Conservation (phyloP, 2,329 filamentous ascomycete species). For the Cryphonectria nitschkei region DNA sequence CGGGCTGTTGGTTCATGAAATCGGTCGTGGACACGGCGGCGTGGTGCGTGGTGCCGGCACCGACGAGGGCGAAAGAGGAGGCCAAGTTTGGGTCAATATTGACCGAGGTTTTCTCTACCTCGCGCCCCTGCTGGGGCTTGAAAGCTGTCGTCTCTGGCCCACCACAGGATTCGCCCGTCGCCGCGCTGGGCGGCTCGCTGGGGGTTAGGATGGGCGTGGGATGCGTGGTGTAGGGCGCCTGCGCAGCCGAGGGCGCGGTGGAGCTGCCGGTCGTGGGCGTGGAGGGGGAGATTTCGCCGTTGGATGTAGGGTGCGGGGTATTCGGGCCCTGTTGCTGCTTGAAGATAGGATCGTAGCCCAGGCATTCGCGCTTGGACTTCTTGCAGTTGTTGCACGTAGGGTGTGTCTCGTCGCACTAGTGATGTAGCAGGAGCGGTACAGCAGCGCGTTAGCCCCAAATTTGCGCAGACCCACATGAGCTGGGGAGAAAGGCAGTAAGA, state of each 20-base stretch:
- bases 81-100: slow-evolving; percentile 39
- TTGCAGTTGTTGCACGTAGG: slow-evolving; percentile 89
- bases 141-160: slow-evolving; percentile 25
- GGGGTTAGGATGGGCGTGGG: slow-evolving; percentile 29
- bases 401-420: slow-evolving; percentile 92
- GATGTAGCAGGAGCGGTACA: background rate
- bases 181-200: slow-evolving; percentile 17
- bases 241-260: slow-evolving; percentile 40
- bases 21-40: slow-evolving; percentile 10
- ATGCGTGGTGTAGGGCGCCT: slow-evolving; percentile 41
- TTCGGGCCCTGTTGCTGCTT: slow-evolving; percentile 66
- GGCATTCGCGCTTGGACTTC: slow-evolving; percentile 84
- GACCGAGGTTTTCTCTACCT: slow-evolving; percentile 41
- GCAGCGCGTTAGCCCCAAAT: slow-evolving; percentile 10
- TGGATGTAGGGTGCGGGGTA: slow-evolving; percentile 72
- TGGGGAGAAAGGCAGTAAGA: background rate
- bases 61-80: slow-evolving; percentile 12
- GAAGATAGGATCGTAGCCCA: slow-evolving; percentile 88
- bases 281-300: slow-evolving; percentile 41
- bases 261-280: slow-evolving; percentile 40
- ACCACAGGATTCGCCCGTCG: slow-evolving; percentile 19
- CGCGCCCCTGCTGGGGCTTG: slow-evolving; percentile 42
- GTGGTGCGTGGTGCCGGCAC: slow-evolving; percentile 11
- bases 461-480: background rate
- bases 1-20: slow-evolving; percentile 32